A percentile compares a stretch with the other conserved stretches of the same genome.
These are phyloP conservation scores for Penicillium sp. DNA, from an alignment of 2,329 filamentous ascomycete species.

Conservation along the genomic window DNA sequence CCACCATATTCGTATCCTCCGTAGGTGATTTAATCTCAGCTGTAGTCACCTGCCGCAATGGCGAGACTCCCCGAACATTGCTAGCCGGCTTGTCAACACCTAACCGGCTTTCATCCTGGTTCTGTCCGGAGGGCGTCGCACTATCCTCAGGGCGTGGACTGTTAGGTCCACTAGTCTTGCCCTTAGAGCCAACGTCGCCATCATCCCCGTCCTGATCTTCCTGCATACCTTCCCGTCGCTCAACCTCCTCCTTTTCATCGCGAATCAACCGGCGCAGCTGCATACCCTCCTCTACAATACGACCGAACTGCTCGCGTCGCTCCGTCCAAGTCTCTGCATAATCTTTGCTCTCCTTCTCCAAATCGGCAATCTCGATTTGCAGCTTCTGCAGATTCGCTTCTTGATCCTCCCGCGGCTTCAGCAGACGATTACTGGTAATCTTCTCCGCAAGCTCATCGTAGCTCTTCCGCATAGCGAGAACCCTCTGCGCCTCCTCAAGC, in stretches of 20 bases:
- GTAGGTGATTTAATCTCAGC: conserved; percentile 39
- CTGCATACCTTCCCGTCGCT: conserved; percentile 77
- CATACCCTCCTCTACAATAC: conserved; percentile 89
- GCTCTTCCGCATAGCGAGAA: conserved; percentile 72
- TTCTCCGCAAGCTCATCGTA: conserved; percentile 87
- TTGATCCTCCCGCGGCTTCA: conserved; percentile 83
- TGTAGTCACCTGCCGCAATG: conserved; percentile 36
- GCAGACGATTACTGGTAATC: conserved; percentile 75
- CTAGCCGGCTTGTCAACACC: conserved; percentile 33
- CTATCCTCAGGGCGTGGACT: conserved; percentile 52
- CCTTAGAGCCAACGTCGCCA: conserved; percentile 50
- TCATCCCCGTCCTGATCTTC: conserved; percentile 60
- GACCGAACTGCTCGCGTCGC: conserved; percentile 78
- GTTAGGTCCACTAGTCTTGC: conserved; percentile 47
- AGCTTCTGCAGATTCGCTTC: conserved; percentile 73
- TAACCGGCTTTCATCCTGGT: conserved; percentile 34
- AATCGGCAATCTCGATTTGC: conserved; percentile 80
- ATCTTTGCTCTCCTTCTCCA: conserved; percentile 78
- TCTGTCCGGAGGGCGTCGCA: conserved; percentile 34
- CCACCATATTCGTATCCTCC: conserved; percentile 62
- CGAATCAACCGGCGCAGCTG: conserved; percentile 79
- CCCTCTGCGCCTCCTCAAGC: conserved; percentile 72
- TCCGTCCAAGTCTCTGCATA: conserved; percentile 83
- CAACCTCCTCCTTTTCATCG: conserved; percentile 93
- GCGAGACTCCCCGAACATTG: conserved; percentile 34